Conservation (phyloP, 768 basidiomycete genomes). For the Amanita exitialis region DNA sequence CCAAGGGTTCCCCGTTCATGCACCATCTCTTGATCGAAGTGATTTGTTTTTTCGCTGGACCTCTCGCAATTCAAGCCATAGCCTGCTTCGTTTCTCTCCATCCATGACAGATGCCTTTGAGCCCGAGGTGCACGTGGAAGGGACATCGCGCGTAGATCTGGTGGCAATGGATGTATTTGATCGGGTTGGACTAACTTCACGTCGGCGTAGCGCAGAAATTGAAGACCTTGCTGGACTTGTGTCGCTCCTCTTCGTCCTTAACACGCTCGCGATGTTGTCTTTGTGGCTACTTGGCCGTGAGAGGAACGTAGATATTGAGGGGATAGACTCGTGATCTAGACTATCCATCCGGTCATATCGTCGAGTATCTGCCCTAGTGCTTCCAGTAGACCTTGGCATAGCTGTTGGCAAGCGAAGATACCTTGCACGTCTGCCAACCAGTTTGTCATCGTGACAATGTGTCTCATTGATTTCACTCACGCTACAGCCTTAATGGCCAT, state of each 20-base stretch:
- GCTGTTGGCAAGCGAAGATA: constrained; percentile 66
- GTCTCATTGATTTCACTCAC: constrained; percentile 35
- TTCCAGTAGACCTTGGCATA: constrained; percentile 22
- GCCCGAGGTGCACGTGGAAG: background rate
- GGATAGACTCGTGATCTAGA: background rate
- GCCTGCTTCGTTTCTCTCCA: constrained; percentile 26
- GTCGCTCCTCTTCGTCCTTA: constrained; percentile 3
- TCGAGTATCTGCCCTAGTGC: background rate
- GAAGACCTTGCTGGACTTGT: constrained; percentile 12
- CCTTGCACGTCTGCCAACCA: constrained; percentile 57
- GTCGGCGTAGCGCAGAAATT: background rate
- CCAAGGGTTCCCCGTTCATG: background rate
- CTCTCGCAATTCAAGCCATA: constrained; percentile 49
- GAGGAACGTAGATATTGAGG: constrained; percentile 1
- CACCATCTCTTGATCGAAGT: constrained; percentile 27
- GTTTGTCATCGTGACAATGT: constrained; percentile 3
- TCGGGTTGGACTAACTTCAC: constrained; percentile 5
- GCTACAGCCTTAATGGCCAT: constrained; percentile 73
- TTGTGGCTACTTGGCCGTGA: background rate
- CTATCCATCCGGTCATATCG: background rate
- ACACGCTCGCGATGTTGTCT: background rate
- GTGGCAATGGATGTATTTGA: constrained; percentile 2
- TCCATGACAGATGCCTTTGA: constrained; percentile 18
- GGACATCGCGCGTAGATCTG: constrained; percentile 8
- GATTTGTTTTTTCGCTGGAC: constrained; percentile 36